Evolutionary conservation across 345 rosid genomes (phyloP), one percentile per base, ranked within the genome.

Genomic region (Angophora floribunda): DNA sequence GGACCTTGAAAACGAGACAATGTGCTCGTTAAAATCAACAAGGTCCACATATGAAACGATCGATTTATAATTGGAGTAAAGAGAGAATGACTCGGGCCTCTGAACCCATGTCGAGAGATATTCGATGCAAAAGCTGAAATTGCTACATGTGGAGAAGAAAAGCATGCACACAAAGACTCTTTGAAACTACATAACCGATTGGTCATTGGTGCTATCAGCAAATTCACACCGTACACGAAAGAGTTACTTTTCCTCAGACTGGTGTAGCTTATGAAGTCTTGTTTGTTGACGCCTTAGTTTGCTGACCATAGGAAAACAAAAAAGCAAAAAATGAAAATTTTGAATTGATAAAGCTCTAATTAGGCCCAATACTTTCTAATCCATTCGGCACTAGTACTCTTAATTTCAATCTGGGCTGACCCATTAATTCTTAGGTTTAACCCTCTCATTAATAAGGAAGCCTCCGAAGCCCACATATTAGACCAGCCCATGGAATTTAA

Each of bases 211-310:
- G 9, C 10, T 14, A 2, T 15, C 17, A 21, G 44, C 44, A 32
- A 67, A 67, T 67, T 16, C 12, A 16, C 79, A 2, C 45, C 16
- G 2, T 7, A 4, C 4, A 30, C 32, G 45, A 32, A 30, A 65
- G 17, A 63, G 17, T 0, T n/a, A 63, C 15, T 13, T 63, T 6
- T 2, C 1, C 17, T 63, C 5, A 0, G 36, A 63, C 36, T 1
- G 30, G 30, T 13, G 41, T 7, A 7, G 6, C 36, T 65, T 65
- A 7, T 65, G 78, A 51, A 51, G 17, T 51, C 17, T 51, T 51
- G 15, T 51, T 51, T 51, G 53, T 5, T 51, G 53, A 51, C 52
- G 53, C 53, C 53, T 51, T 51, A 51, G 15, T 51, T 14, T 51
- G 53, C 19, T 51, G 2, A 51, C 10, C 10, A 49, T 49, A 13